phyloP scores from a whole-genome alignment of 345 rosid genomes.

The Syzygium aromaticum region DNA sequence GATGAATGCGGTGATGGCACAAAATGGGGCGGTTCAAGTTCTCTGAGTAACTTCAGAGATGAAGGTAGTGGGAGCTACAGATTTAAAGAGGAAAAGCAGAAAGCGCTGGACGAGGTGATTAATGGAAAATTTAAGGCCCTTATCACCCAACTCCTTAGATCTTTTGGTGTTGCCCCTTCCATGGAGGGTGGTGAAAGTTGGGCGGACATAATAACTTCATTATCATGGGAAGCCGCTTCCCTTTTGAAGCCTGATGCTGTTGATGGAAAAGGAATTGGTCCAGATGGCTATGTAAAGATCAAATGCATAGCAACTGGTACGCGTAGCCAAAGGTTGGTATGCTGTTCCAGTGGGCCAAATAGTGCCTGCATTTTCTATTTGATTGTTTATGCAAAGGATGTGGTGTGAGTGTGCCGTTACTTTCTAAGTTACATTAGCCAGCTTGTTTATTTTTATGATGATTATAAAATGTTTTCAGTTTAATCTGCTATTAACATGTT shows the following conservation, averaged over 20 bases:
- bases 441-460: background rate
- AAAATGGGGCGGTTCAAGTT: slow-evolving; percentile 52
- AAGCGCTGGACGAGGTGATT: slow-evolving; percentile 52
- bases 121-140: slow-evolving; percentile 59
- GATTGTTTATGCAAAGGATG: background rate
- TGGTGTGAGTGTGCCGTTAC: background rate
- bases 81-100: slow-evolving; percentile 47
- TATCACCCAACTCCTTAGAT: slow-evolving; percentile 52
- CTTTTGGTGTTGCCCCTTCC: slow-evolving; percentile 31
- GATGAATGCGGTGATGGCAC: slow-evolving; percentile 66
- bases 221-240: slow-evolving; percentile 92
- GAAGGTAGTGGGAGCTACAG: slow-evolving; percentile 29
- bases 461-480: background rate
- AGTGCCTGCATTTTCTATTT: background rate
- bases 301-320: slow-evolving; percentile 91
- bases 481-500: background rate
- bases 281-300: slow-evolving; percentile 60
- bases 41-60: slow-evolving; percentile 31
- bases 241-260: slow-evolving; percentile 54
- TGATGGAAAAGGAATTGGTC: slow-evolving; percentile 53
- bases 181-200: slow-evolving; percentile 43
- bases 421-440: background rate
- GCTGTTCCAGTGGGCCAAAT: background rate
- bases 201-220: slow-evolving; percentile 56
- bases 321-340: slow-evolving; percentile 54